Base-by-base conservation (phyloP, 1,139 yeast species). In the Diutina scorzettiae region DNA sequence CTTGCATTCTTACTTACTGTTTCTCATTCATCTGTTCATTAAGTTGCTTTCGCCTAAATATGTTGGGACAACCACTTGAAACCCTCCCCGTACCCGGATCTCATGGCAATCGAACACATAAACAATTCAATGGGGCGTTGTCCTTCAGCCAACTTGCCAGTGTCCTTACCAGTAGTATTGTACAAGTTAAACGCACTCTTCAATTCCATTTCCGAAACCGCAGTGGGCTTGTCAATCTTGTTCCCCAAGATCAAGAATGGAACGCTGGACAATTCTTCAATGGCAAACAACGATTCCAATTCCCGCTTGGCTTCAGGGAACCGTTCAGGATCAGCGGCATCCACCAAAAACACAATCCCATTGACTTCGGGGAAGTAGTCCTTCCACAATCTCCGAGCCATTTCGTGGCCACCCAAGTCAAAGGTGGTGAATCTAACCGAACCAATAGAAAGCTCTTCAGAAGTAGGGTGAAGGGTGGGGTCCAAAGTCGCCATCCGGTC, bases 291-390 rank as follows among this genome's bases (percentile, higher is more conserved):
- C 30, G 94, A 89, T 57, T 91, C 97, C 59, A 91, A 75, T 67
- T 91, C 98, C 36, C 89, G 87, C 66, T 85, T 83, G 46, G 95
- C 82, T 69, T 91, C 99, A 49, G 85, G 84, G 54, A 91, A 84
- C 64, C 99, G 81, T 59, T 81, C 95, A 41, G 94, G 81, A 59
- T 91, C 98, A 46, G 97, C 97, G 45, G 96, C 94, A 60, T 91
- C 99, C 36, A 91, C 97, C 48, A 93, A 73, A 64, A 85, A 93
- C 24, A 91, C 97, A 54, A 91, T 91, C 43, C 97, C 98, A 62
- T 87, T 84, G 44, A 91, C 98, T 65, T 91, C 98, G 44, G 98
- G 99, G 80, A 93, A 91, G 64, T 91, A 91, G 62, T 91, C 97
- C 62, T 87, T 89, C 99, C 99, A 91, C 59, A 91, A 78, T 67